These are phyloP conservation scores for Orbilia brochopaga DNA, from an alignment of 2,329 filamentous ascomycete genomes.

Conservation along the genomic window DNA sequence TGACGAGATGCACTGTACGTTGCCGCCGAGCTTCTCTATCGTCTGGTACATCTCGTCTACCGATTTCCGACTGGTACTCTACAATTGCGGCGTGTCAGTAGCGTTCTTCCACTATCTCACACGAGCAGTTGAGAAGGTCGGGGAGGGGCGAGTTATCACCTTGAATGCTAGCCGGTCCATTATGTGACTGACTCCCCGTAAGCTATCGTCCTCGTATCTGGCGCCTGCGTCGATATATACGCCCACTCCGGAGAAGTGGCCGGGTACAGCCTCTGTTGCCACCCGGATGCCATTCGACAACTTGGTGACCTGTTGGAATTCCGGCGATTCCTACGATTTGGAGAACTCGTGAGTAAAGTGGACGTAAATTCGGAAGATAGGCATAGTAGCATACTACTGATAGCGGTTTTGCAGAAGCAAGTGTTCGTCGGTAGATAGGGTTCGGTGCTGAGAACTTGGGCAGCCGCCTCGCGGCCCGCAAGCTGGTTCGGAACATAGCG, in stretches of 20 bases:
- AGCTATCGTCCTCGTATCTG: conserved; percentile 82
- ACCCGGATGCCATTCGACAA: conserved; percentile 92
- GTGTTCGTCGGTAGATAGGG: conserved; percentile 30
- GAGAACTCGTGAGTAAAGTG: conserved; percentile 6
- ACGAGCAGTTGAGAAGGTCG: too few relatives aligned
- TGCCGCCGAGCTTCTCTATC: conserved; percentile 86
- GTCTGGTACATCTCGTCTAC: conserved; percentile 86
- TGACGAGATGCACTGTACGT: conserved; percentile 95
- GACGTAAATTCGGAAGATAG: background rate
- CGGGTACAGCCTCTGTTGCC: conserved; percentile 90
- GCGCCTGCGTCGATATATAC: conserved; percentile 96
- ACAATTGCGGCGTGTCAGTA: conserved; percentile 56
- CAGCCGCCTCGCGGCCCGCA: conserved; percentile 45
- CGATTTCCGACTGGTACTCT: conserved; percentile 69
- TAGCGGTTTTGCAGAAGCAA: conserved; percentile 28
- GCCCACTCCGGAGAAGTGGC: conserved; percentile 91
- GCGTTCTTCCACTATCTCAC: too few relatives aligned
- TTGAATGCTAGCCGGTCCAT: conserved; percentile 97
- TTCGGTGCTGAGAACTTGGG: conserved; percentile 15
- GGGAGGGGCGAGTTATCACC: conserved; percentile 57
- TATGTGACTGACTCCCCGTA: conserved; percentile 92
- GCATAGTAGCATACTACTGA: conserved; percentile 28
- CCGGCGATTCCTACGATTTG: conserved; percentile 77
- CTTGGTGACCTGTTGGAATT: conserved; percentile 85
- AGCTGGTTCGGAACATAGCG: conserved; percentile 38